Evolutionary conservation across 2,329 filamentous ascomycete genomes (phyloP).

Genomic region (Botrytis aclada): DNA sequence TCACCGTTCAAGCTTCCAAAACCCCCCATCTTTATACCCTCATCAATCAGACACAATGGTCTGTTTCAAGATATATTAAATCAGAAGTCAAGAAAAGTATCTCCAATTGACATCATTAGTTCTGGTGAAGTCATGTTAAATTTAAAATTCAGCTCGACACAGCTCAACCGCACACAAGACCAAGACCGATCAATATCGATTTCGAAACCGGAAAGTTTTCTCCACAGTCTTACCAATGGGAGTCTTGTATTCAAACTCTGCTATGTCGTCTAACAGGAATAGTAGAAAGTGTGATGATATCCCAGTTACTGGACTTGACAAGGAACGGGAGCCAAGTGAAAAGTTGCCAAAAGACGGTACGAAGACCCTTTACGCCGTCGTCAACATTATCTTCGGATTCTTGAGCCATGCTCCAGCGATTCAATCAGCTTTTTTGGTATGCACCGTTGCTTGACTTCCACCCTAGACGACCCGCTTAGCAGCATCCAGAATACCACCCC

Average conservation of each 20-base stretch:
- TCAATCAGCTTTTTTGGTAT: not conserved
- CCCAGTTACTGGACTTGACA: not conserved
- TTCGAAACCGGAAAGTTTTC: not conserved
- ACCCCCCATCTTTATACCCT: not conserved
- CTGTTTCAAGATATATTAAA: not conserved
- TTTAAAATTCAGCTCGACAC: accelerated
- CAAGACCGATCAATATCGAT: accelerated
- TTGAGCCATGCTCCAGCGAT: not conserved
- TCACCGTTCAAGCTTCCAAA: not conserved
- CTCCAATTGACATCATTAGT: not conserved
- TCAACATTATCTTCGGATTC: not conserved
- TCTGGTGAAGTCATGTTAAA: not conserved
- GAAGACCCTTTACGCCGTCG: too few species aligned
- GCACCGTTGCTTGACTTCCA: too few species aligned
- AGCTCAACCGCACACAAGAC: not conserved
- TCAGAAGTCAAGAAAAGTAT: not conserved
- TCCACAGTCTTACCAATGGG: not conserved
- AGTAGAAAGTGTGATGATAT: too few species aligned
- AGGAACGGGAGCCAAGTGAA: not conserved
- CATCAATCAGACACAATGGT: not conserved
- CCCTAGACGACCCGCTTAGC: too few species aligned
- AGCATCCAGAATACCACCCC: not conserved
- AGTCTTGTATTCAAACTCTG: not conserved
- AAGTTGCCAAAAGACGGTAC: accelerated
- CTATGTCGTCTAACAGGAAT: too few species aligned